Evolutionary conservation across 2,329 filamentous ascomycete genomes (phyloP).

Genomic region (Reticulascus tulasneorum): DNA sequence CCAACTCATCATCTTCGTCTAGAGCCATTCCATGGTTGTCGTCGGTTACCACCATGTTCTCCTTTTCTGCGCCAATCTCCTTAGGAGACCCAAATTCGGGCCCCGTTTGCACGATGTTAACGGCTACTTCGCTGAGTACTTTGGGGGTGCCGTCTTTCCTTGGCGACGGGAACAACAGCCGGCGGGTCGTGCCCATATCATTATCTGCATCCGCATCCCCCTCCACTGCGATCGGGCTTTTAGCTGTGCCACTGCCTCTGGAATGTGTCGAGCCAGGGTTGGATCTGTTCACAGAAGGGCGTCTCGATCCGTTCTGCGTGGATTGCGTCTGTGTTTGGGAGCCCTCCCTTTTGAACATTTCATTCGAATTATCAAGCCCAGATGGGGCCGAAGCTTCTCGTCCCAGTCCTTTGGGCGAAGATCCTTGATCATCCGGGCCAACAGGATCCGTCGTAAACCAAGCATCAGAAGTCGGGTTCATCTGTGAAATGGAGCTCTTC

Average conservation of each 20-base stretch:
- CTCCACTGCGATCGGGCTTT: slow-evolving; percentile 53
- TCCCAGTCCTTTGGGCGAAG: slow-evolving; percentile 7
- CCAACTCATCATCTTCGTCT: slow-evolving; percentile 51
- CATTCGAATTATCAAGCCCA: no score
- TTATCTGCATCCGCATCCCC: slow-evolving; percentile 44
- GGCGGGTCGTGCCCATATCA: slow-evolving; percentile 55
- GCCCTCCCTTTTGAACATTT: no score
- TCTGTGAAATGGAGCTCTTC: slow-evolving; percentile 46
- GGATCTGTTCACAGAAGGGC: slow-evolving; percentile 20
- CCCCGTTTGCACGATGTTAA: slow-evolving; percentile 47
- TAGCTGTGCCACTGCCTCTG: slow-evolving; percentile 50
- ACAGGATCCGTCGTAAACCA: slow-evolving; percentile 50
- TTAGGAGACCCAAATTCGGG: slow-evolving; percentile 1
- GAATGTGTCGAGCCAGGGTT: slow-evolving; percentile 47
- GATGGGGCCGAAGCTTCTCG: no score
- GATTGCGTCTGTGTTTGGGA: no score
- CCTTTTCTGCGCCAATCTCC: slow-evolving; percentile 32
- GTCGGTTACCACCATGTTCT: slow-evolving; percentile 47
- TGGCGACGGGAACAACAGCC: slow-evolving; percentile 74
- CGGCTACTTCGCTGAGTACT: slow-evolving; percentile 53
- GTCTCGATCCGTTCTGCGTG: slow-evolving; percentile 2
- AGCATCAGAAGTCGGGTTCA: slow-evolving; percentile 50
- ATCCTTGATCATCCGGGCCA: slow-evolving; percentile 28
- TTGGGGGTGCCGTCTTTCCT: slow-evolving; percentile 61
- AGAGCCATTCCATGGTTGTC: no score